Evolutionary conservation across 1,139 yeast species (phyloP), one percentile per base, ranked within the genome.

Genomic region (Blastobotrys ciferrii): DNA sequence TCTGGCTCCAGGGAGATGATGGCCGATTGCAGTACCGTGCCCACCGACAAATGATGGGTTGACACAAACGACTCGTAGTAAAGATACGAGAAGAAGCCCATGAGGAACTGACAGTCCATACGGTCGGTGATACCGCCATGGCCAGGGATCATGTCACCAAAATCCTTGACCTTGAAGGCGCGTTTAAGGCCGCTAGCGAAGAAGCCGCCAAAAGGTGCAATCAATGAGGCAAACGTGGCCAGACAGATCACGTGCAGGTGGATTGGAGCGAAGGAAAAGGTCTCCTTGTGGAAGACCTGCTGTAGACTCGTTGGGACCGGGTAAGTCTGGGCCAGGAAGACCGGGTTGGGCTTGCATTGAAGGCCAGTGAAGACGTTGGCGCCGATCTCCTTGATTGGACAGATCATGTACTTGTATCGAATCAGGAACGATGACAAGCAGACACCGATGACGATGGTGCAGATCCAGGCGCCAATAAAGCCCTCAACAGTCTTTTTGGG

Each of bases 401-500:
- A 92, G 56, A 86, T 87, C 72, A 92, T 73, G 68, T 85, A 92
- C 62, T 79, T 78, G 55, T 81, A 82, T 49, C 80, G 77, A 38
- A 86, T 74, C 55, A 89, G 73, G 45, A 84, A 62, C 56, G 77
- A 78, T 2, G 95, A 77, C 49, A 89, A 75, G 9, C 82, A 46
- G 38, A 87, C 69, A 2, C 94, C 89, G 53, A 87, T 82, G 43
- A 86, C 54, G 5, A 87, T 82, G 11, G 99, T 92, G 66, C 95
- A 91, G 45, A 88, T 70, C 98, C 98, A 92, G 18, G 98, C 99
- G 47, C 99, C 99, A 42, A 91, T 71, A 64, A 92, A 92, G 2
- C 99, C 99, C 70, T 92, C 99, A 23, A 91, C 91, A 1, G 99
- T 92, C 71, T 92, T 92, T 69, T 92, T 92, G 46, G 99, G 98